Evolutionary conservation across 1,284 basidiomycete genomes (phyloP).

Genomic region (Apiotrichum montevideense): DNA sequence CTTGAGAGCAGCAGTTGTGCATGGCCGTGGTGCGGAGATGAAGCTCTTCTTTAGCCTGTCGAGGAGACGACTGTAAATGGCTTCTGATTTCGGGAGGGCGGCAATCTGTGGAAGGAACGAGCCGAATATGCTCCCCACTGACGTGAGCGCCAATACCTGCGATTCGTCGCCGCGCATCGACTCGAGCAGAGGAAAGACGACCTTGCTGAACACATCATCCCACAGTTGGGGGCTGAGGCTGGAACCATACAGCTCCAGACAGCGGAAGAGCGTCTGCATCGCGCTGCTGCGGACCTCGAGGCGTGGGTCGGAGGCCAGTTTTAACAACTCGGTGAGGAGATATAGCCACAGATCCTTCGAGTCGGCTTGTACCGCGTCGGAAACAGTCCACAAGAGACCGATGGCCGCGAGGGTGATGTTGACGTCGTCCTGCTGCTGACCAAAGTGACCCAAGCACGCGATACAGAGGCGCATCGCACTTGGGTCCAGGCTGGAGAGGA

Average conservation of each 20-base stretch:
- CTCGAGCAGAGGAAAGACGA: slow-evolving; percentile 82
- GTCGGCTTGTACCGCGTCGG: slow-evolving; percentile 77
- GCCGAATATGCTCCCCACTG: slow-evolving; percentile 73
- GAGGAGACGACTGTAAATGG: slow-evolving; percentile 68
- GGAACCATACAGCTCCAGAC: slow-evolving; percentile 85
- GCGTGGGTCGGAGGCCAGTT: slow-evolving; percentile 71
- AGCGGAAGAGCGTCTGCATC: slow-evolving; percentile 90
- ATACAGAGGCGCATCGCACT: slow-evolving; percentile 82
- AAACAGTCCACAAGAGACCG: slow-evolving; percentile 85
- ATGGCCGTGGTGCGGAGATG: slow-evolving; percentile 59
- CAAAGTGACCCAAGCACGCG: slow-evolving; percentile 80
- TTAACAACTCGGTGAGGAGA: slow-evolving; percentile 74
- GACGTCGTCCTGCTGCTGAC: slow-evolving; percentile 77
- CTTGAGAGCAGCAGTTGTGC: slow-evolving; percentile 71
- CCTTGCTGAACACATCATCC: slow-evolving; percentile 80
- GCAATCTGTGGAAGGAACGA: slow-evolving; percentile 70
- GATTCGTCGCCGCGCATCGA: slow-evolving; percentile 72
- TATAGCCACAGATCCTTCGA: slow-evolving; percentile 87
- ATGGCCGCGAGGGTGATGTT: slow-evolving; percentile 92
- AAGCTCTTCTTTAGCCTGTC: slow-evolving; percentile 63
- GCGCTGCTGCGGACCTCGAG: slow-evolving; percentile 87
- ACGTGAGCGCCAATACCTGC: slow-evolving; percentile 75
- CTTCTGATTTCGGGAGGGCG: slow-evolving; percentile 60
- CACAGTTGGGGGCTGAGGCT: slow-evolving; percentile 73
- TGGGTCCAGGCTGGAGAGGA: slow-evolving; percentile 70